Conservation (phyloP, 2,329 filamentous ascomycete genomes). For the Sclerotiophoma versabilis region DNA sequence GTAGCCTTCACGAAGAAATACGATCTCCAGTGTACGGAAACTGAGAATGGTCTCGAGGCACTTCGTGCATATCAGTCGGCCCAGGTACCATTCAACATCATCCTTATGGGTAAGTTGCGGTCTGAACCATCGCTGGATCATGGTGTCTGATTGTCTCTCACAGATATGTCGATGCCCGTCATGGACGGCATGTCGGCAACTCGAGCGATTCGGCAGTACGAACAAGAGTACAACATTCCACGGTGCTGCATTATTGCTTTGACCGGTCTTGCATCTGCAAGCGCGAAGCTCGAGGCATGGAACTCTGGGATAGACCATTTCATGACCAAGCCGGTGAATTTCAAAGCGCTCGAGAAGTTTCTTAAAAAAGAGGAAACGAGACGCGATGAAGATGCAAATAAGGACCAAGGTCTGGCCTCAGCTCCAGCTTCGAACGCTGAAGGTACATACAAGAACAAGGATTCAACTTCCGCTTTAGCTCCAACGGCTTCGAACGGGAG, state of each 20-base stretch:
- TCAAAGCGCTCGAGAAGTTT: constrained; percentile 32
- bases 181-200: constrained; percentile 49
- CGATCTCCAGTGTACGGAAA: constrained; percentile 31
- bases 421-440: background rate
- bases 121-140: background rate
- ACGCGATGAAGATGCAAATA: background rate
- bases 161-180: constrained; percentile 48
- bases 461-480: no score
- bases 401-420: background rate
- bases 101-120: constrained; percentile 43
- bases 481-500: no score
- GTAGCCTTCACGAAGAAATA: constrained; percentile 42
- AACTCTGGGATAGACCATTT: constrained; percentile 41
- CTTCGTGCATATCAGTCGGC: constrained; percentile 33
- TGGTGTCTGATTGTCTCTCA: background rate
- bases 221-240: constrained; percentile 25
- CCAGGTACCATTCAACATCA: constrained; percentile 26
- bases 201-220: constrained; percentile 41
- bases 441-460: no score
- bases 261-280: constrained; percentile 38
- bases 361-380: constrained; percentile 16
- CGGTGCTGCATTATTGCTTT: constrained; percentile 35
- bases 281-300: constrained; percentile 37
- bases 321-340: constrained; percentile 43
- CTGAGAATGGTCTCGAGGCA: constrained; percentile 45